Evolutionary conservation across 2,329 filamentous ascomycete genomes (phyloP).

Genomic region (Chrysosporium queenslandicum): DNA sequence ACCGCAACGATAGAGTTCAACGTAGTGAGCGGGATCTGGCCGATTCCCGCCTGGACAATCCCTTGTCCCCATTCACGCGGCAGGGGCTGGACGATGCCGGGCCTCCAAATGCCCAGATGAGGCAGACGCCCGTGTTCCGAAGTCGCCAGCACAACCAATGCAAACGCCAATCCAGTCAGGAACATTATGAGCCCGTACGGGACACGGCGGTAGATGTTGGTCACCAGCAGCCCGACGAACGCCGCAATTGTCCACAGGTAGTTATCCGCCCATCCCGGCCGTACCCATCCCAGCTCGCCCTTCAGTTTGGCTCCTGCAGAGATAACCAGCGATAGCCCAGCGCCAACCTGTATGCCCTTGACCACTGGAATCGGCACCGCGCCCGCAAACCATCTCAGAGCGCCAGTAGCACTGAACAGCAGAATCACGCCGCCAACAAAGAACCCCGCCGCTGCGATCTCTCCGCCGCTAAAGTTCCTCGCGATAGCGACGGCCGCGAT

Average conservation of each 20-base stretch:
- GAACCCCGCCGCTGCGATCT: conserved; percentile 73
- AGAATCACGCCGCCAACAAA: conserved; percentile 66
- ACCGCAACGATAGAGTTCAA: conserved; percentile 90
- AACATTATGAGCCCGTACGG: conserved; percentile 74
- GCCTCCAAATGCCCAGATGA: conserved; percentile 51
- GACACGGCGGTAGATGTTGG: conserved; percentile 53
- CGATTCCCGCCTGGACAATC: conserved; percentile 59
- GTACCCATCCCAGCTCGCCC: conserved; percentile 56
- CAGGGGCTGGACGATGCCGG: conserved; percentile 42
- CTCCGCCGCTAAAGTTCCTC: conserved; percentile 52
- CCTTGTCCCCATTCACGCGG: conserved; percentile 43
- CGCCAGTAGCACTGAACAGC: conserved; percentile 65
- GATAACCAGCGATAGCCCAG: conserved; percentile 71
- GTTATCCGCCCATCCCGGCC: conserved; percentile 62
- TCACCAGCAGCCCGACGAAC: conserved; percentile 60
- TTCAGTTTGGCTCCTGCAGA: conserved; percentile 63
- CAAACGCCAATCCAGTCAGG: conserved; percentile 56
- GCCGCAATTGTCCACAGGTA: conserved; percentile 64
- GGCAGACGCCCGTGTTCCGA: conserved; percentile 36
- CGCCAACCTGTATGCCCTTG: conserved; percentile 90
- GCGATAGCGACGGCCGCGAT: conserved; percentile 85
- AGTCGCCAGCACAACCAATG: conserved; percentile 37
- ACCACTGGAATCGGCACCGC: conserved; percentile 76
- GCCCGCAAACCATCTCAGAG: conserved; percentile 63
- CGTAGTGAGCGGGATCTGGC: conserved; percentile 81